Evolutionary conservation across 441 rosid species (phyloP).

Genomic region (Adansonia grandidieri): DNA sequence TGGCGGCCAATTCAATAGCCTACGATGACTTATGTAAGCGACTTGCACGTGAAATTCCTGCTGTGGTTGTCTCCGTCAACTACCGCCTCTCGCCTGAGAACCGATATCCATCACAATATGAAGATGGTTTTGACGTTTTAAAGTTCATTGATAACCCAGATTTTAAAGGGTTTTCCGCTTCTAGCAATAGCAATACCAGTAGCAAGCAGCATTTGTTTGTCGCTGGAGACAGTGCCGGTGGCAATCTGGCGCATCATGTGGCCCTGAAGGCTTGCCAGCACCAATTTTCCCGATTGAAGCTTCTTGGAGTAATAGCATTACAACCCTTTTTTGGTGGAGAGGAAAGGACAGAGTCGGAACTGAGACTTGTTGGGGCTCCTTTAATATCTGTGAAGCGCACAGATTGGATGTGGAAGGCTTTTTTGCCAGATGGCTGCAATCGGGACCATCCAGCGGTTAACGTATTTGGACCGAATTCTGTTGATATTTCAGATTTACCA

Average conservation of each 20-base stretch:
- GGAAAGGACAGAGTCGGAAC: constrained; percentile 9
- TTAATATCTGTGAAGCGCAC: neutral
- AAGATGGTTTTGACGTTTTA: constrained; percentile 35
- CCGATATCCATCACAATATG: constrained; percentile 34
- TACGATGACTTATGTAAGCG: constrained; percentile 31
- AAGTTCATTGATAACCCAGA: constrained; percentile 31
- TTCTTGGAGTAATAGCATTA: constrained; percentile 22
- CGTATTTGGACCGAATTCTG: constrained; percentile 30
- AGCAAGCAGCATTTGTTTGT: constrained; percentile 16
- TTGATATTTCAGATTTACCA: constrained; percentile 25
- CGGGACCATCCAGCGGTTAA: constrained; percentile 37
- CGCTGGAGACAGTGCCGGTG: constrained; percentile 43
- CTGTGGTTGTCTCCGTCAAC: constrained; percentile 34
- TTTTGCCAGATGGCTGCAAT: constrained; percentile 34
- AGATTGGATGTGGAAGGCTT: constrained; percentile 45
- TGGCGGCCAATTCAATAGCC: constrained; percentile 29
- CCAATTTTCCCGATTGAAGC: constrained; percentile 3
- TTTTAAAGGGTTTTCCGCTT: constrained; percentile 18
- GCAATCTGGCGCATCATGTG: constrained; percentile 40
- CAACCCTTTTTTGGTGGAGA: constrained; percentile 12
- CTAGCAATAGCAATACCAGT: constrained; percentile 1
- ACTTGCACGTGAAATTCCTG: constrained; percentile 26
- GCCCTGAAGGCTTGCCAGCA: constrained; percentile 25
- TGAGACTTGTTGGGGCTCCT: neutral
- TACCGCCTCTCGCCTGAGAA: constrained; percentile 42